These are phyloP conservation scores for Fistulinella cinereoalba DNA, from an alignment of 1,284 basidiomycete genomes.

Conservation along the genomic window DNA sequence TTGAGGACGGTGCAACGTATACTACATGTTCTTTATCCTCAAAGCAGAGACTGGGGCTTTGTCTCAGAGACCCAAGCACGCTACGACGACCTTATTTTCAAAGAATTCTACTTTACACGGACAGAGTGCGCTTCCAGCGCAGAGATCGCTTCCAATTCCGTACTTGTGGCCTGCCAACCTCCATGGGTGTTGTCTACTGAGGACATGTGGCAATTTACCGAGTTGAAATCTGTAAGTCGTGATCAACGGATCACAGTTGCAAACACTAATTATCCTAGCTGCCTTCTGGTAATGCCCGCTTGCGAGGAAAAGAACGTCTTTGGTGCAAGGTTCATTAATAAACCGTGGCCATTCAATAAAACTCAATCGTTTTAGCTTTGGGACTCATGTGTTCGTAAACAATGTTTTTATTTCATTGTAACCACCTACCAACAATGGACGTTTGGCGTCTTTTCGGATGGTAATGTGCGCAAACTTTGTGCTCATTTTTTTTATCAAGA, in stretches of 20 bases:
- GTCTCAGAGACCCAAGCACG: slow-evolving; percentile 27
- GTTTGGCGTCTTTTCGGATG: slow-evolving; percentile 50
- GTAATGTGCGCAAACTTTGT: slow-evolving; percentile 26
- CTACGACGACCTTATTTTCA: slow-evolving; percentile 36
- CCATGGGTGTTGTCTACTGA: slow-evolving; percentile 45
- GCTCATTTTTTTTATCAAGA: slow-evolving; percentile 13
- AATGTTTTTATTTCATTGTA: slow-evolving; percentile 43
- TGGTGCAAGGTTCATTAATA: slow-evolving; percentile 43
- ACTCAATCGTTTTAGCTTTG: slow-evolving; percentile 37
- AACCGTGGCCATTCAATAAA: not conserved
- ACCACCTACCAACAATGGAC: slow-evolving; percentile 50
- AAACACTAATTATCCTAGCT: slow-evolving; percentile 20
- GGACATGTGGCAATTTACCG: slow-evolving; percentile 41
- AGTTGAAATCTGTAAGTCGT: slow-evolving; percentile 34
- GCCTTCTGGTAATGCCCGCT: slow-evolving; percentile 23
- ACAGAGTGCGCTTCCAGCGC: slow-evolving; percentile 16
- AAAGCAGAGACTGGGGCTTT: slow-evolving; percentile 36
- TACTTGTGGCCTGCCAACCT: slow-evolving; percentile 44
- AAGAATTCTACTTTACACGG: slow-evolving; percentile 38
- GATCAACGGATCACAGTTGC: not conserved
- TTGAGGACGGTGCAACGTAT: slow-evolving; percentile 43
- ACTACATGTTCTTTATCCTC: slow-evolving; percentile 40
- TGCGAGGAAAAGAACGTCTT: slow-evolving; percentile 39
- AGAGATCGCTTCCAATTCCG: slow-evolving; percentile 30
- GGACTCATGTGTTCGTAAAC: slow-evolving; percentile 41